phyloP scores from a whole-genome alignment of 176 grass and related monocot species.

The Saccharum officinarum region DNA sequence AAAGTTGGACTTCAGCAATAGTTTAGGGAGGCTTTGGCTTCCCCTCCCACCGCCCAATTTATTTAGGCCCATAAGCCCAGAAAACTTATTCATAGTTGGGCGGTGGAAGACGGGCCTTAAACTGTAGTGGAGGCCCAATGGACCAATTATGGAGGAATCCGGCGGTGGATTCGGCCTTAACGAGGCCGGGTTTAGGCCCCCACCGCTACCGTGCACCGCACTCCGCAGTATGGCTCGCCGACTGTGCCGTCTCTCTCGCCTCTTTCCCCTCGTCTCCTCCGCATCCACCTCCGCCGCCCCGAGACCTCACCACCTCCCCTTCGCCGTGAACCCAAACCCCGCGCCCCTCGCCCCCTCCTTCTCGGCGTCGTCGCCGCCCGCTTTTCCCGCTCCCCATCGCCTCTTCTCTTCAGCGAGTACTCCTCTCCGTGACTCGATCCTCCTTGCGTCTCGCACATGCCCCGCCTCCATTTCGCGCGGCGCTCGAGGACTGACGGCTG shows the following conservation, averaged over 20 bases:
- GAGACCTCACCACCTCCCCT: neutral
- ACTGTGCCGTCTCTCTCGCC: slow-evolving; percentile 44
- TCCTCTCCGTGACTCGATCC: neutral
- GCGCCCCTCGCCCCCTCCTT: neutral
- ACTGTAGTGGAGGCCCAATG: neutral
- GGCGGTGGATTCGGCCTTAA: neutral
- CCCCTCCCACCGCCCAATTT: neutral
- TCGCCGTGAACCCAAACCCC: slow-evolving; percentile 38
- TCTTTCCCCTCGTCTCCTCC: slow-evolving; percentile 28
- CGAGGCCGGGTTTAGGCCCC: neutral
- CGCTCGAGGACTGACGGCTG: neutral
- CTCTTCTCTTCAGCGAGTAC: slow-evolving; percentile 44
- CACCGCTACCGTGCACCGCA: neutral
- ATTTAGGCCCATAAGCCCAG: neutral
- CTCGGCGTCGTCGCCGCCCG: neutral
- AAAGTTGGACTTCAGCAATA: too few relatives aligned
- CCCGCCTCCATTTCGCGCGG: neutral
- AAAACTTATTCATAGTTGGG: neutral
- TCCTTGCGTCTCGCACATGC: neutral
- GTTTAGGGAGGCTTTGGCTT: too few relatives aligned
- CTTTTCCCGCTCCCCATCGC: neutral
- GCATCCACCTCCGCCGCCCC: slow-evolving; percentile 29
- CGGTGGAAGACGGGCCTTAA: neutral
- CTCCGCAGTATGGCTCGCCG: slow-evolving; percentile 49
- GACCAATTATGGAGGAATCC: neutral